Evolutionary conservation across 306 rosid species (phyloP).

Genomic region (Fagus crenata): DNA sequence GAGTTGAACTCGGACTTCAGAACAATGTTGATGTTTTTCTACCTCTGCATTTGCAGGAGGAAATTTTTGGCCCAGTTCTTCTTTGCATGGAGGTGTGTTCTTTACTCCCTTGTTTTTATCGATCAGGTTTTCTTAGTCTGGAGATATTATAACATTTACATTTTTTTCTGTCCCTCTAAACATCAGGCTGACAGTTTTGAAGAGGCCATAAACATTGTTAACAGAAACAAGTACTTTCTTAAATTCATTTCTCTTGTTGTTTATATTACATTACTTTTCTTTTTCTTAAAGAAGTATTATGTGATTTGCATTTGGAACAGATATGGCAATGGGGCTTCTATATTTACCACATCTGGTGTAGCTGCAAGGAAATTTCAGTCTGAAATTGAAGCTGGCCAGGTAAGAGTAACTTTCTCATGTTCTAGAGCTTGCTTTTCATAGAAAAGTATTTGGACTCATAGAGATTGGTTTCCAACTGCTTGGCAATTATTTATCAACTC

Average conservation of each 20-base stretch:
- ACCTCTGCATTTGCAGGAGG: slow-evolving; percentile 61
- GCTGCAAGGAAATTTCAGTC: slow-evolving; percentile 94
- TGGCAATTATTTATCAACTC: neutral
- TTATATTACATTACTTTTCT: neutral
- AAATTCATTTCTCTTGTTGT: slow-evolving; percentile 1
- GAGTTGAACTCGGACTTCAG: slow-evolving; percentile 16
- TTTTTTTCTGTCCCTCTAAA: slow-evolving; percentile 18
- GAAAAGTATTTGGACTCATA: neutral
- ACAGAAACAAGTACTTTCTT: slow-evolving; percentile 62
- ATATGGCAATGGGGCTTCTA: slow-evolving; percentile 95
- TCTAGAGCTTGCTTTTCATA: neutral
- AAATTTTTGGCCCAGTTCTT: slow-evolving; percentile 96
- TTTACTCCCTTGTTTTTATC: slow-evolving; percentile 16
- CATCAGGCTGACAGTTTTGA: slow-evolving; percentile 87
- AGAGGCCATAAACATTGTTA: slow-evolving; percentile 74
- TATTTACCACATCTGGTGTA: slow-evolving; percentile 88
- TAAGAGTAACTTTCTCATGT: slow-evolving; percentile 26
- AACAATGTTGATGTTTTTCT: slow-evolving; percentile 20
- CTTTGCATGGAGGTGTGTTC: slow-evolving; percentile 76
- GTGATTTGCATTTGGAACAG: slow-evolving; percentile 41
- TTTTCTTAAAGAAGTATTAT: slow-evolving; percentile 1
- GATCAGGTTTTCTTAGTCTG: slow-evolving; percentile 4
- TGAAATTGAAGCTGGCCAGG: slow-evolving; percentile 94
- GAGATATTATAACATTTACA: slow-evolving; percentile 16
- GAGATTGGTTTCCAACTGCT: neutral